phyloP scores from a whole-genome alignment of 148 eudicot species.

The Rhododendron ovatum region DNA sequence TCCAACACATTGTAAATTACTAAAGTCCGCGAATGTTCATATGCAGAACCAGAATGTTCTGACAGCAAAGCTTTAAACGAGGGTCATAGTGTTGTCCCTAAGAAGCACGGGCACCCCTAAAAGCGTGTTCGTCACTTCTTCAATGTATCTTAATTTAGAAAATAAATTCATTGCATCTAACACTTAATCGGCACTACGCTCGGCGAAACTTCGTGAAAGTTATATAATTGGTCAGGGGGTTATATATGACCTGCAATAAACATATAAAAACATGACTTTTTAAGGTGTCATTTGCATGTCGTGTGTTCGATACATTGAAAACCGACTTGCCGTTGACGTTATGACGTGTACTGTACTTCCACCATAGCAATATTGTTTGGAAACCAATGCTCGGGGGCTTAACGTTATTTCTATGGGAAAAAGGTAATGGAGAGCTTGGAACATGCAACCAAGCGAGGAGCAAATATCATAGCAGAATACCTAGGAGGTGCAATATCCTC shows the following conservation, averaged over 20 bases:
- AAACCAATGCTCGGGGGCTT: neutral
- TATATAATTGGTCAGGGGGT: neutral
- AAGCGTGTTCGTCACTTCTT: neutral
- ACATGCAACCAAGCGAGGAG: constrained; percentile 31
- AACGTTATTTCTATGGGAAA: neutral
- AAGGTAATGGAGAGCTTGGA: constrained; percentile 38
- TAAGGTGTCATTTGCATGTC: neutral
- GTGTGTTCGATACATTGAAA: neutral
- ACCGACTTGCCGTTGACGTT: neutral
- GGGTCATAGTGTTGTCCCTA: neutral
- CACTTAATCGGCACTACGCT: neutral
- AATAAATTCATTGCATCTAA: neutral
- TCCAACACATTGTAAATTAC: too few species aligned
- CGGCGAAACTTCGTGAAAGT: neutral
- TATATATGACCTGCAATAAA: neutral
- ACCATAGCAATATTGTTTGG: too few species aligned
- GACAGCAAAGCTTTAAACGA: neutral
- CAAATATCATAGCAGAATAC: constrained; percentile 28
- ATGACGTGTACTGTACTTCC: too few species aligned
- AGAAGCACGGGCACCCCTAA: neutral
- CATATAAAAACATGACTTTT: neutral
- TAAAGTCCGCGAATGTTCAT: neutral
- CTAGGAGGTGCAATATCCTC: constrained; percentile 29
- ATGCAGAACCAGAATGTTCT: neutral
- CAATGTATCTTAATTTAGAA: neutral